A percentile compares a stretch with the other conserved stretches of the same genome.
Evolutionary conservation across 768 basidiomycete species (phyloP).

Genomic region (Leucosporidium scottii): DNA sequence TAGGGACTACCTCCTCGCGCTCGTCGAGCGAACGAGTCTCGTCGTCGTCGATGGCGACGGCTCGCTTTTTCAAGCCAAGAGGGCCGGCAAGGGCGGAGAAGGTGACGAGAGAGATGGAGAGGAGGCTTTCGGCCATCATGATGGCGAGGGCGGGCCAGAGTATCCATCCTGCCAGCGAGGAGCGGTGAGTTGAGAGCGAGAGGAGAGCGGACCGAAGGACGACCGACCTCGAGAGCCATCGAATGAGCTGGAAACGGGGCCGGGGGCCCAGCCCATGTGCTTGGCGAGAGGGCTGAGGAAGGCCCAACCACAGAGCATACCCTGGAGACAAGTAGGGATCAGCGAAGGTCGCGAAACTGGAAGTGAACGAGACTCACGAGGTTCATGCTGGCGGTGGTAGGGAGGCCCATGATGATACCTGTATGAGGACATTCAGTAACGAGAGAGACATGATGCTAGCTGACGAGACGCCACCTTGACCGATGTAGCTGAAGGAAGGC

Average conservation of each 20-base stretch:
- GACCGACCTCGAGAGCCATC: constrained; percentile 60
- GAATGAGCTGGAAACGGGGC: constrained; percentile 77
- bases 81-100: constrained; percentile 34
- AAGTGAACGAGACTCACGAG: constrained; percentile 49
- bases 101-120: constrained; percentile 73
- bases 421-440: no score
- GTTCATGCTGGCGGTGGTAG: constrained; percentile 89
- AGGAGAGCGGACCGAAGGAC: not conserved
- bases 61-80: constrained; percentile 78
- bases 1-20: constrained; percentile 31
- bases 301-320: constrained; percentile 96
- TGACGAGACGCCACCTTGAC: constrained; percentile 51
- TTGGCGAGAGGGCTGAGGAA: constrained; percentile 84
- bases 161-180: constrained; percentile 60
- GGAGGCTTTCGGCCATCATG: constrained; percentile 86
- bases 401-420: constrained; percentile 89
- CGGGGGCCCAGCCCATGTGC: constrained; percentile 81
- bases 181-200: not conserved
- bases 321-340: constrained; percentile 46
- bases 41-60: constrained; percentile 60
- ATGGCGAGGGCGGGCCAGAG: constrained; percentile 93
- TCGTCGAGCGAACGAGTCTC: constrained; percentile 26
- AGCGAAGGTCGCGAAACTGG: not conserved
- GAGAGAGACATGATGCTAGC: no score
- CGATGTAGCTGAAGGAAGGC: constrained; percentile 78